Evolutionary conservation across 805 yeast species (phyloP).

Genomic region (Pichia heedii): DNA sequence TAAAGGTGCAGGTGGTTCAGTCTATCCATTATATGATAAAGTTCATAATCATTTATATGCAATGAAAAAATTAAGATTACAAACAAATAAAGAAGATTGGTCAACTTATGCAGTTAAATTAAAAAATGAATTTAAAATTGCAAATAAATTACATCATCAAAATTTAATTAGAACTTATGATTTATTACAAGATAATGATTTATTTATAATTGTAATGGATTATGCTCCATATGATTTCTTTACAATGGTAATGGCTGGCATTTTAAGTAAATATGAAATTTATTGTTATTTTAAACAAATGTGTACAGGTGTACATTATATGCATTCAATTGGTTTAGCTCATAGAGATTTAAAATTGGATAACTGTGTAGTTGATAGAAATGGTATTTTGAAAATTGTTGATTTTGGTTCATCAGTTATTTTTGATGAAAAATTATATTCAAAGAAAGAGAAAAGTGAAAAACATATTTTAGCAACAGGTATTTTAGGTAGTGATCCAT

Average conservation of each 20-base stretch:
- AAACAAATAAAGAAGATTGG: constrained; percentile 51
- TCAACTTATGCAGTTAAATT: constrained; percentile 71
- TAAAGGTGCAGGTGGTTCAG: constrained; percentile 93
- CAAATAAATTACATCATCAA: constrained; percentile 67
- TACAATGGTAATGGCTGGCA: constrained; percentile 84
- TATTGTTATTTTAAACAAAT: constrained; percentile 81
- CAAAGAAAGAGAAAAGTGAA: not conserved
- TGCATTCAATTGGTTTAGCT: constrained; percentile 79
- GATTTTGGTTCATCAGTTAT: constrained; percentile 93
- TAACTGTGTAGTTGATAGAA: constrained; percentile 73
- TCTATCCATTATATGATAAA: constrained; percentile 57
- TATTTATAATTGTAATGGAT: constrained; percentile 79
- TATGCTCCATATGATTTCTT: constrained; percentile 88
- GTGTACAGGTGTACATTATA: constrained; percentile 59
- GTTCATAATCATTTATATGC: constrained; percentile 61
- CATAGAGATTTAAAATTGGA: constrained; percentile 91
- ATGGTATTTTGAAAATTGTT: constrained; percentile 76
- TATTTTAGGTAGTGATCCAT: constrained; percentile 93
- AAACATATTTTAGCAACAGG: constrained; percentile 62
- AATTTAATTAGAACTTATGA: constrained; percentile 79
- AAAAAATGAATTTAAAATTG: constrained; percentile 72
- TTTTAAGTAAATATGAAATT: constrained; percentile 61
- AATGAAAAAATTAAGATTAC: constrained; percentile 74
- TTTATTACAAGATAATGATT: constrained; percentile 57
- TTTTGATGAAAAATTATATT: constrained; percentile 33